Conservation (phyloP, 176 grass and related monocot species). For the Phoenix dactylifera region DNA sequence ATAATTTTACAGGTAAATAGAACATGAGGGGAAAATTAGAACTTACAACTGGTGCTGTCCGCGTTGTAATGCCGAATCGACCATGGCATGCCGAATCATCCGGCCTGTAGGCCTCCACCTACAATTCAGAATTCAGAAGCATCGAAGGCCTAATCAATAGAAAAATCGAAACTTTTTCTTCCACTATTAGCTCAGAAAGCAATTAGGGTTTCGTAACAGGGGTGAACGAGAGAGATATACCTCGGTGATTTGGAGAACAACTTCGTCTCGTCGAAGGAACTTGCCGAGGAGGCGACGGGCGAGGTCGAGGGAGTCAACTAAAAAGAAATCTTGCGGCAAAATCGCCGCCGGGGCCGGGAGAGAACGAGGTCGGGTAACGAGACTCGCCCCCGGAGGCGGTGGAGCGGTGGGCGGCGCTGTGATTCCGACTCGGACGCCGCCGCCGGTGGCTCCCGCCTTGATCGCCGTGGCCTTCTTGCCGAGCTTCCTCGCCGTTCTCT, state of each 20-base stretch:
- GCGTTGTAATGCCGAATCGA: slow-evolving; percentile 54
- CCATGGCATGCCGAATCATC: slow-evolving; percentile 89
- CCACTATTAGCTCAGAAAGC: too few relatives aligned
- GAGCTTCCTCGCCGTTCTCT: too few relatives aligned
- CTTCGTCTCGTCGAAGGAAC: slow-evolving; percentile 66
- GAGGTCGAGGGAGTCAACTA: slow-evolving; percentile 72
- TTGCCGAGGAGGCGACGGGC: slow-evolving; percentile 86
- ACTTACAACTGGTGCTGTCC: slow-evolving; percentile 71
- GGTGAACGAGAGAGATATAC: slow-evolving; percentile 7
- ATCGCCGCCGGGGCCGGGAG: not conserved
- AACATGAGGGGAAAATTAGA: not conserved
- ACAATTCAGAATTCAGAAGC: slow-evolving; percentile 1
- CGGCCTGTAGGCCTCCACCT: slow-evolving; percentile 88
- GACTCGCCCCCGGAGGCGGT: too few relatives aligned
- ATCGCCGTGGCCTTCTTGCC: too few relatives aligned
- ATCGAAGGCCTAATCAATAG: not conserved
- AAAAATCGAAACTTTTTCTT: not conserved
- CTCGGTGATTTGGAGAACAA: slow-evolving; percentile 90
- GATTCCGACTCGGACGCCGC: too few relatives aligned
- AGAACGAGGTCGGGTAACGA: too few relatives aligned
- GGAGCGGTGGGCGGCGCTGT: too few relatives aligned
- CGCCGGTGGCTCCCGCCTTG: too few relatives aligned
- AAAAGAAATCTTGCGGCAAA: slow-evolving; percentile 62
- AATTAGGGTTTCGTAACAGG: slow-evolving; percentile 5
- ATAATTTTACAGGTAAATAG: too few relatives aligned